Evolutionary conservation across 2,329 filamentous ascomycete genomes (phyloP), one percentile per base, ranked within the genome.

Genomic region (Fusarium nelsonii): DNA sequence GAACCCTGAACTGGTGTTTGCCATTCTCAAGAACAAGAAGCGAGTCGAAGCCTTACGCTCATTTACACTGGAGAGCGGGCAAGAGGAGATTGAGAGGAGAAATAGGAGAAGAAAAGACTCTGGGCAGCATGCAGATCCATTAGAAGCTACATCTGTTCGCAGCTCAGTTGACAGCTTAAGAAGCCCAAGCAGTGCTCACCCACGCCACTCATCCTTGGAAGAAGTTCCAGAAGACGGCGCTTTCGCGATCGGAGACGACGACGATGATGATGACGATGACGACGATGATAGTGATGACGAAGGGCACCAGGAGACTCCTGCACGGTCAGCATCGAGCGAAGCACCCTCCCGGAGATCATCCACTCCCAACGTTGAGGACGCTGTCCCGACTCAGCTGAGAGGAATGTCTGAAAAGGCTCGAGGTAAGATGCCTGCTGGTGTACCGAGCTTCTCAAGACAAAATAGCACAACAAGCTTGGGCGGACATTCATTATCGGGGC

Each of bases 391-490:
- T 20, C 94, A 97, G 77, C 78, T 97, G 32, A 88, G 93, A 59
- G 94, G 94, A 56, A 97, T 98, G 92, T 97, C 95, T 20, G 96
- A 98, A 79, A 99, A 98, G 78, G 96, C 96, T 16, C 86, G 96
- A 50, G 96, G 96, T 9, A 99, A 99, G 80, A 93, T 97, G 89
- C 96, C 95, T 30, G 93, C 92, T 14, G 92, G 92, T 2, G 85
- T 91, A 50, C 87, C 88, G n/a, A 88, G 88, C 3, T 97, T 97
- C 77, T 97, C 94, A 1, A 86, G 95, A 18, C 94, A 97, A 75
- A 97, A 96, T 76, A 97, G 94, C 78, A 92, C 90, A 30, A 92
- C 92, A 2, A 97, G 93, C 74, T 84, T 97, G 36, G 88, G 85
- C 60, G 89, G 89, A 72, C 84, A 90, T 74, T 87, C 90, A 14